Base-by-base conservation (phyloP, 306 rosid genomes). In the Leucaena leucocephala region DNA sequence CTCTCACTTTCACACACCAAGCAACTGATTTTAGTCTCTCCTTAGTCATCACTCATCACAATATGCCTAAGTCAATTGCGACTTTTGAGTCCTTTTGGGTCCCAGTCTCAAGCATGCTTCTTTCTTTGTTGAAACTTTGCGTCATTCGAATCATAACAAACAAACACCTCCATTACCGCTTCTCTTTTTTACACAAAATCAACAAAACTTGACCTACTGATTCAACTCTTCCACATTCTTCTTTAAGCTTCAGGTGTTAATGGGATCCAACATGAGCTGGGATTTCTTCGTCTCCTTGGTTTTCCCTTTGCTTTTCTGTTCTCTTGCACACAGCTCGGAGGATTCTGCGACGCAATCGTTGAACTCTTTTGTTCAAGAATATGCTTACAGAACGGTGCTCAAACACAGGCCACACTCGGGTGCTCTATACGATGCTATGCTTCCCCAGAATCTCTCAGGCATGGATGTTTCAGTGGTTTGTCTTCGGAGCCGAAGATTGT, bases 391-490 rank as follows among this genome's bases (percentile, higher is more conserved):
- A 64, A 77, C 90, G 38, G 71, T 89, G 76, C 68, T 74, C 33
- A 79, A 82, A n/a, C 92, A 71, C 77, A 67, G 83, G 58, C 90
- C 90, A 81, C 94, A 75, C 76, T 91, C 97, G 0, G 97, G 98
- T 12, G 82, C 89, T 77, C 59, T 89, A 5, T 95, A 89, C 39
- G 80, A 50, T 71, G 89, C 97, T 8, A 52, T 76, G 72, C 86
- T 91, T 76, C 97, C 97, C 0, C 82, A 74, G 17, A 89, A 92
- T 69, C 87, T 91, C 10, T 91, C 98, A 0, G 90, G 94, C n/a
- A 87, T 91, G 81, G 88, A 86, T 75, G 88, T 91, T 72, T 91
- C 93, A 0, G 77, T 91, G 5, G 84, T 86, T 1, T 85, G 96
- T 76, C 88, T 94, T 8, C 79, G 97, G 85, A 94, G 92, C 84